Evolutionary conservation across 768 basidiomycete species (phyloP).

Genomic region (Cantharellus cinnabarinus): DNA sequence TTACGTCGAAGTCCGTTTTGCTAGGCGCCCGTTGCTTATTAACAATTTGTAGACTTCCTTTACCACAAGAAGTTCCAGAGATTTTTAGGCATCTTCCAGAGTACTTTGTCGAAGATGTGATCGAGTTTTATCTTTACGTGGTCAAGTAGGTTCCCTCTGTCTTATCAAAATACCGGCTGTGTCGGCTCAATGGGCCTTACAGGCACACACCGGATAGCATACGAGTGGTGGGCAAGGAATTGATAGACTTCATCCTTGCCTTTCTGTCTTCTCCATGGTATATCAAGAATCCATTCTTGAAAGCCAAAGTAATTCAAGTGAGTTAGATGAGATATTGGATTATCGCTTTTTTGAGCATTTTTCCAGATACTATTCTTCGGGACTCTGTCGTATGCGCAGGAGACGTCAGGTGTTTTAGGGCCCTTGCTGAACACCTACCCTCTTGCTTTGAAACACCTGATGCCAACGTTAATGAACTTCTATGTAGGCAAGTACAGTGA

Average conservation of each 20-base stretch:
- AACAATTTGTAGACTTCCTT: slow-evolving; percentile 38
- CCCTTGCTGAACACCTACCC: slow-evolving; percentile 68
- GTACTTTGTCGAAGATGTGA: slow-evolving; percentile 82
- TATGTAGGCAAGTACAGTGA: slow-evolving; percentile 53
- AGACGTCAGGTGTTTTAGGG: slow-evolving; percentile 54
- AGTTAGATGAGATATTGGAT: slow-evolving; percentile 10
- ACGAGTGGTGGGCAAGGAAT: slow-evolving; percentile 67
- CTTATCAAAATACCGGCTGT: not conserved
- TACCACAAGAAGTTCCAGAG: slow-evolving; percentile 69
- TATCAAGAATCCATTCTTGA: slow-evolving; percentile 96
- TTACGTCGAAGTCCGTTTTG: not conserved
- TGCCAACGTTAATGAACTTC: slow-evolving; percentile 81
- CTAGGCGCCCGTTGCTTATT: not conserved
- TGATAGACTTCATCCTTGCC: slow-evolving; percentile 72
- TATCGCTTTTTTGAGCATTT: not conserved
- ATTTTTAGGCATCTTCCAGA: slow-evolving; percentile 80
- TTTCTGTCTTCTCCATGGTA: slow-evolving; percentile 91
- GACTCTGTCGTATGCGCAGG: slow-evolving; percentile 38
- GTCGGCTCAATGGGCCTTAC: not conserved
- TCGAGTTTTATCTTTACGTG: slow-evolving; percentile 71
- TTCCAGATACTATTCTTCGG: slow-evolving; percentile 53
- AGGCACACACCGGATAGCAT: slow-evolving; percentile 60
- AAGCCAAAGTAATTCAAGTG: slow-evolving; percentile 89
- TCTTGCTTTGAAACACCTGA: slow-evolving; percentile 69
- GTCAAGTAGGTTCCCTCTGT: slow-evolving; percentile 35